Conservation (phyloP, 176 grass and related monocot genomes). For the Calamus simplicifolius region DNA sequence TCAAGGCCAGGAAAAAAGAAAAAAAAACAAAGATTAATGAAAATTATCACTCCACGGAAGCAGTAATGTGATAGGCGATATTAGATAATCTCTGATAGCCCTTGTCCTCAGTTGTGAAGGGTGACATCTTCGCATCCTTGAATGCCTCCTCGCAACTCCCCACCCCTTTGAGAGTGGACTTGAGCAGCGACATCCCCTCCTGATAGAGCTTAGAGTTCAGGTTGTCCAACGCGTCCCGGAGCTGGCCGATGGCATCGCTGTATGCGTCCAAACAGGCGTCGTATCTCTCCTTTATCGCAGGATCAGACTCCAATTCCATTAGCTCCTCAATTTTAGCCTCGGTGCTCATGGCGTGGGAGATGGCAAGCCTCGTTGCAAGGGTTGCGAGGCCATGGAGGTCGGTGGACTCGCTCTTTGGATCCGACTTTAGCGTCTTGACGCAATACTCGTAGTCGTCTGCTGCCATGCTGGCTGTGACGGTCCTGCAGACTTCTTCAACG, state of each 20-base stretch:
- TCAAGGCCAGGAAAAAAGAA: too few species aligned
- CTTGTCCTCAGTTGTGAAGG: constrained; percentile 29
- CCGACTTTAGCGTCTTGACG: constrained; percentile 24
- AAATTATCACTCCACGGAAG: background rate
- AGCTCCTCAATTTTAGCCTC: constrained; percentile 26
- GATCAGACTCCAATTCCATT: constrained; percentile 26
- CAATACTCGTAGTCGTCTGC: constrained; percentile 44
- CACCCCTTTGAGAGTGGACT: constrained; percentile 35
- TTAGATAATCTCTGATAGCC: constrained; percentile 41
- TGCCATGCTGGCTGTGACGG: constrained; percentile 26
- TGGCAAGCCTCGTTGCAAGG: constrained; percentile 32
- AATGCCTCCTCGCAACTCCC: constrained; percentile 61
- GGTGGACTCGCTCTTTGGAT: background rate
- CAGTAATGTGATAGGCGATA: constrained; percentile 39
- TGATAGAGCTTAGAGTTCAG: constrained; percentile 15
- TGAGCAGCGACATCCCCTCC: constrained; percentile 38
- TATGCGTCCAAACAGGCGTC: constrained; percentile 33
- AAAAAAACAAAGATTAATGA: too few species aligned
- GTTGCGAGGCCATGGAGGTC: constrained; percentile 5
- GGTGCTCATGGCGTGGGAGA: constrained; percentile 27
- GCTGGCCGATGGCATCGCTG: constrained; percentile 40
- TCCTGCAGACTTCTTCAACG: constrained; percentile 41
- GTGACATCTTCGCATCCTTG: constrained; percentile 24
- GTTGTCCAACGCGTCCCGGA: constrained; percentile 28
- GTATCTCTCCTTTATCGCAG: background rate